phyloP scores from a whole-genome alignment of 2,329 filamentous ascomycete species.

The Colletotrichum lindemuthianum region DNA sequence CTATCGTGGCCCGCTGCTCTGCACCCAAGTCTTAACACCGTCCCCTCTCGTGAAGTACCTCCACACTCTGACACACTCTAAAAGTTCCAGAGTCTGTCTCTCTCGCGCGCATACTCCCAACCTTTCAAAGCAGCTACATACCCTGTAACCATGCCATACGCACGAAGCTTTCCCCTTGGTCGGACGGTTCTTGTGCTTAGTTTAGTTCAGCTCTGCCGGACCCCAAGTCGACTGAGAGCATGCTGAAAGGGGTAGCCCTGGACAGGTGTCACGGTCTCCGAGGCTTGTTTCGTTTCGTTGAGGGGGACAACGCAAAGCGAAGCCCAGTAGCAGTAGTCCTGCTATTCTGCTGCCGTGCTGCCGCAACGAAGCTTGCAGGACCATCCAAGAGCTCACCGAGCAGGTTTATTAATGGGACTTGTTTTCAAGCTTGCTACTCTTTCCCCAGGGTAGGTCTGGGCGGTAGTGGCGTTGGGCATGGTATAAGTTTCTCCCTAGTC shows the following conservation, averaged over 20 bases:
- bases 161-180: slow-evolving; percentile 6
- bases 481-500: slow-evolving; percentile 32
- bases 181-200: slow-evolving; percentile 31
- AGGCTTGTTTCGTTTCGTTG: slow-evolving; percentile 37
- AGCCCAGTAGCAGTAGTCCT: slow-evolving; percentile 24
- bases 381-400: slow-evolving; percentile 20
- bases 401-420: slow-evolving; percentile 26
- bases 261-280: slow-evolving; percentile 34
- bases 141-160: not conserved
- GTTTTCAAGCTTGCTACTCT: not conserved
- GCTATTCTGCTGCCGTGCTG: slow-evolving; percentile 22
- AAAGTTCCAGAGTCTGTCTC: too few species aligned
- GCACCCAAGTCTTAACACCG: slow-evolving; percentile 3
- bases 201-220: slow-evolving; percentile 13
- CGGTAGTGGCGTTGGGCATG: slow-evolving; percentile 27
- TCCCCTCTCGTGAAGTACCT: not conserved
- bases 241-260: slow-evolving; percentile 27
- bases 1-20: slow-evolving; percentile 12
- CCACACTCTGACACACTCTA: too few species aligned
- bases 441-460: slow-evolving; percentile 27
- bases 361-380: slow-evolving; percentile 30
- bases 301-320: slow-evolving; percentile 34
- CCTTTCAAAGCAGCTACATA: not conserved
- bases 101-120: too few species aligned
- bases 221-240: slow-evolving; percentile 24